A percentile compares a stretch with the other conserved stretches of the same genome.
Conservation (phyloP, 192 early-diverging fungal genomes). For the Backusella tuberculispora region DNA sequence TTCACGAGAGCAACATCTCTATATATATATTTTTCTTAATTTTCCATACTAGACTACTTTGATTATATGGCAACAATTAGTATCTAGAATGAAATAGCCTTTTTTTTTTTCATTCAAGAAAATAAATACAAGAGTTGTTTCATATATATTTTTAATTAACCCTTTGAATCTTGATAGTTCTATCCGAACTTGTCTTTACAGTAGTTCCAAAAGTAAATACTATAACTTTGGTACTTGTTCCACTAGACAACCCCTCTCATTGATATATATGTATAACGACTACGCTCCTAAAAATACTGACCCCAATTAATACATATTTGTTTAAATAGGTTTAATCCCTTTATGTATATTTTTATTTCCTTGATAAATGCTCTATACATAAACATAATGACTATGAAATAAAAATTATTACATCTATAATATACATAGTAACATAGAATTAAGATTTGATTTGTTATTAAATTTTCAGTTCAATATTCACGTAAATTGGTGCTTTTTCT, state of each 20-base stretch:
- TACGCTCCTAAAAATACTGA: not conserved
- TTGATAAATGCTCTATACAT: not conserved
- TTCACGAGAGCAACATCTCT: too few relatives aligned
- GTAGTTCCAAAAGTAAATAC: not conserved
- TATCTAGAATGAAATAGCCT: not conserved
- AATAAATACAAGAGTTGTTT: not conserved
- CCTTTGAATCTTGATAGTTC: not conserved
- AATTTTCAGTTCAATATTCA: not conserved
- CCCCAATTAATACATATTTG: not conserved
- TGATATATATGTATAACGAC: not conserved
- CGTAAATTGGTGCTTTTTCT: not conserved
- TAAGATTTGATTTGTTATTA: not conserved
- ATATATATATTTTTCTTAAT: too few relatives aligned
- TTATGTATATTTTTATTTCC: not conserved
- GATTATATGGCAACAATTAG: not conserved
- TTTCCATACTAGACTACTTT: not conserved
- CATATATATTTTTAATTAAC: conserved; percentile 3
- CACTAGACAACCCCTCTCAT: not conserved
- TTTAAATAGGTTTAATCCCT: not conserved
- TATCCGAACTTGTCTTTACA: not conserved
- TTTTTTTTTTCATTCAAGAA: too few relatives aligned
- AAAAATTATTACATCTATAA: not conserved
- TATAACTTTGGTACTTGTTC: not conserved
- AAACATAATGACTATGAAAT: not conserved
- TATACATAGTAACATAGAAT: not conserved